Percentiles rank a stretch among this genome's conserved stretches.
Conservation (phyloP, 148 eudicot species). For the Rhododendron molle region DNA sequence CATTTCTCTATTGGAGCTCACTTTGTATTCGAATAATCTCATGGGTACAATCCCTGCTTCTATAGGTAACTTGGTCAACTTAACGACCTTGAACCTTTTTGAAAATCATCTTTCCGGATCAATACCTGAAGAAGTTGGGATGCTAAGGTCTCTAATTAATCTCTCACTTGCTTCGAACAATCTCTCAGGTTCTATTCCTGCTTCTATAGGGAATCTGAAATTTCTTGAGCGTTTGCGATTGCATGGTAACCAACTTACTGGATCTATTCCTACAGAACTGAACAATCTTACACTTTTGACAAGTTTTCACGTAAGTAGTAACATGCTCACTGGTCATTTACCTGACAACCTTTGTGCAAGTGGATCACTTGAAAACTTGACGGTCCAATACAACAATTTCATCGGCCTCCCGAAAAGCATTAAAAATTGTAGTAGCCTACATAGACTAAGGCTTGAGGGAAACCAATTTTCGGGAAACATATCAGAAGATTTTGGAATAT, state of each 20-base stretch:
- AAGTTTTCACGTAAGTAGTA: not conserved
- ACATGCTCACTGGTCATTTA: not conserved
- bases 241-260: conserved; percentile 17
- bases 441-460: too few species aligned
- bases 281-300: conserved; percentile 29
- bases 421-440: not conserved
- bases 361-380: not conserved
- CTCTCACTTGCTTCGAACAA: not conserved
- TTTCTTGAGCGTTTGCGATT: conserved; percentile 25
- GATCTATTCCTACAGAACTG: conserved; percentile 8
- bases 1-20: too few species aligned
- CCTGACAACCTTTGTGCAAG: not conserved
- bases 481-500: too few species aligned
- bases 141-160: too few species aligned
- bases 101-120: too few species aligned
- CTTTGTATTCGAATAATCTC: too few species aligned
- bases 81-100: too few species aligned
- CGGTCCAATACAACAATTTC: not conserved
- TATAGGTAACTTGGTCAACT: too few species aligned
- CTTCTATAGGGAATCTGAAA: conserved; percentile 16
- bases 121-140: too few species aligned
- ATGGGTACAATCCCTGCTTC: too few species aligned
- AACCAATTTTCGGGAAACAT: too few species aligned
- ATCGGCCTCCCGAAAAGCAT: conserved; percentile 24
- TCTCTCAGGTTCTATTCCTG: not conserved